Percentiles rank a stretch among this genome's conserved stretches.
Conservation (phyloP, 495 filamentous ascomycete genomes). For the Aspergillus baeticus region DNA sequence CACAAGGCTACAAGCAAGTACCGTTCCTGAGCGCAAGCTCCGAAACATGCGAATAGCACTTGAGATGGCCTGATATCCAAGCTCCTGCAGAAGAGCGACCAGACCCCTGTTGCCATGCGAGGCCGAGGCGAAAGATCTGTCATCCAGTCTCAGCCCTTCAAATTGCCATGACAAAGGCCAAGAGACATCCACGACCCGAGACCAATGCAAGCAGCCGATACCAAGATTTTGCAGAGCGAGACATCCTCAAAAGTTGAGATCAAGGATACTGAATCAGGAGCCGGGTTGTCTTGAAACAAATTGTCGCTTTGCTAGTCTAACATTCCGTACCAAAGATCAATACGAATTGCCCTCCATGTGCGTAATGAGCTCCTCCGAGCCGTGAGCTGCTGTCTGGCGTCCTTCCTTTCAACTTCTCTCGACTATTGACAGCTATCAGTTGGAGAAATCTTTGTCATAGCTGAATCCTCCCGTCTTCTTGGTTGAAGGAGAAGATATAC, state of each 20-base stretch:
- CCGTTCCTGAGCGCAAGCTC: background rate
- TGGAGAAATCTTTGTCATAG: background rate
- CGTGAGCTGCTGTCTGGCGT: no score
- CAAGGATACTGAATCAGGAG: conserved; percentile 1
- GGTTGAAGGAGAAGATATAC: background rate
- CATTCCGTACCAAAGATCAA: background rate
- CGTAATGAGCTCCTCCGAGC: no score
- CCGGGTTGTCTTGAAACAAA: background rate
- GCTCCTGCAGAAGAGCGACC: background rate
- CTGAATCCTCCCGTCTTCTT: background rate
- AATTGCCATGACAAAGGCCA: background rate
- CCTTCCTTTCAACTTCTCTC: no score
- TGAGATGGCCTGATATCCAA: background rate
- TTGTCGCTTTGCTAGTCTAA: no score
- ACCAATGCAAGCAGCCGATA: conserved; percentile 6
- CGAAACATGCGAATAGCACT: background rate
- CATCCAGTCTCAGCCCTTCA: background rate
- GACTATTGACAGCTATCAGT: background rate
- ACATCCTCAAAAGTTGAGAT: background rate
- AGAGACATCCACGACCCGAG: background rate
- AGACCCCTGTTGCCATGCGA: conserved; percentile 3
- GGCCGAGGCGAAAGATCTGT: background rate
- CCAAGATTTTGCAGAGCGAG: background rate
- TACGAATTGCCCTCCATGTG: no score
- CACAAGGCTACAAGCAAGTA: background rate